Conservation (phyloP, 2,329 filamentous ascomycete genomes). For the Septoria petroselini region DNA sequence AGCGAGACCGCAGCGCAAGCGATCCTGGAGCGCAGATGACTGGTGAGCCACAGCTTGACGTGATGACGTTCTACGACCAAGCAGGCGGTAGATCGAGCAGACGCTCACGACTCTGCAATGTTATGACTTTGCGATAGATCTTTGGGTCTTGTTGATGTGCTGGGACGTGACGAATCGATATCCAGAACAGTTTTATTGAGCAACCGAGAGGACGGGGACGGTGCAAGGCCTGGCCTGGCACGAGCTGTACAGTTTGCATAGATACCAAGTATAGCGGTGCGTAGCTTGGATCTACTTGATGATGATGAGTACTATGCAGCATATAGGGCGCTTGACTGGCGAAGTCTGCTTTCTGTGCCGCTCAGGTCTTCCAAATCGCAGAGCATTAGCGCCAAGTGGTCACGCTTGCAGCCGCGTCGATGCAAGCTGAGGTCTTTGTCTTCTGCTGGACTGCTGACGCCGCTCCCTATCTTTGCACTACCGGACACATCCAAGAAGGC, state of each 20-base stretch:
- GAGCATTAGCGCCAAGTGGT: no score
- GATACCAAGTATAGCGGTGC: slow-evolving; percentile 10
- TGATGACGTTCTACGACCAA: no score
- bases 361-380: no score
- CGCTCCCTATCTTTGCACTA: no score
- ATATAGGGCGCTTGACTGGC: no score
- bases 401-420: no score
- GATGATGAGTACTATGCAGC: slow-evolving; percentile 5
- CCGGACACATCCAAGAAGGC: neutral
- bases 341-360: no score
- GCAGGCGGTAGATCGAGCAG: neutral
- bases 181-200: slow-evolving; percentile 8
- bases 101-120: neutral
- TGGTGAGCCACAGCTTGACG: no score
- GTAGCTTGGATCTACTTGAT: slow-evolving; percentile 8
- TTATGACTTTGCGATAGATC: neutral
- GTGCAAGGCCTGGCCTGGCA: neutral
- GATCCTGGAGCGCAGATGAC: no score
- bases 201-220: slow-evolving; percentile 6
- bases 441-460: no score
- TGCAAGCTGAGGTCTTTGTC: no score
- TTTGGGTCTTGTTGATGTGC: neutral
- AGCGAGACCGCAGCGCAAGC: no score
- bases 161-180: slow-evolving; percentile 10
- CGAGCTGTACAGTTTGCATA: slow-evolving; percentile 13